Base-by-base conservation (phyloP, 352 stramenopile genomes). In the Halophytophthora polymorphica region DNA sequence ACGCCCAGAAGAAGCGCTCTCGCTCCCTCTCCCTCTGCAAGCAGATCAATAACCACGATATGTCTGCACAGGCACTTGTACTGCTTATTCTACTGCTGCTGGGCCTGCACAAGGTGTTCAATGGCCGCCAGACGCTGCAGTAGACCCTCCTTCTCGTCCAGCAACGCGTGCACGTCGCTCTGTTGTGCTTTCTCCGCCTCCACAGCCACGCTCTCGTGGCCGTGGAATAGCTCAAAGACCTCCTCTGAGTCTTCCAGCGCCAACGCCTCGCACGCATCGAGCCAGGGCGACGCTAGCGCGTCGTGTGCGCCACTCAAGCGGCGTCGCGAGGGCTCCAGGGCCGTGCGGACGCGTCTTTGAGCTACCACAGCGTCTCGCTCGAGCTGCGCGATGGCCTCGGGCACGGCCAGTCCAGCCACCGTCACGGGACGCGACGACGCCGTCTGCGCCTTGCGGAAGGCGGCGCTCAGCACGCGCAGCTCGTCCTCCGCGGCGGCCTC, bases 401-500 rank as follows among this genome's bases (percentile, higher is more conserved):
- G 72, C 0, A 83, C 61, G 6, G 58, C 70, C 14, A 86, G 61
- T 13, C 74, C 77, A 15, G 72, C 74, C 14, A 83, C 67, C 11
- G 77, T 88, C 64, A 72, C 73, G 11, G 77, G 77, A 0, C 74
- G 67, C 8, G 56, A 51, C 15, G 50, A 49, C n/a, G 56, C 56
- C 1, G 53, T 46, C 8, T 41, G 65, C n/a, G 68, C 53, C 43
- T 74, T 81, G 3, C 61, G 64, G 29, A 77, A 85, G 1, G 74
- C 77, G 12, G 53, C 38, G 18, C 56, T 76, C 6, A 88, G 49
- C 2, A 56, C 53, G 3, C 40, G 55, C 31, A 88, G 84, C 42
- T 86, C 74, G 48, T 71, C 60, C 19, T 76, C 45, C 29, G 86
- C 80, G 13, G 74, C 65, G 13, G 63, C 29, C 42, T 86, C 77